Evolutionary conservation across 2,329 filamentous ascomycete species (phyloP), one percentile per base, ranked within the genome.

Genomic region (Cytospora schulzeri): DNA sequence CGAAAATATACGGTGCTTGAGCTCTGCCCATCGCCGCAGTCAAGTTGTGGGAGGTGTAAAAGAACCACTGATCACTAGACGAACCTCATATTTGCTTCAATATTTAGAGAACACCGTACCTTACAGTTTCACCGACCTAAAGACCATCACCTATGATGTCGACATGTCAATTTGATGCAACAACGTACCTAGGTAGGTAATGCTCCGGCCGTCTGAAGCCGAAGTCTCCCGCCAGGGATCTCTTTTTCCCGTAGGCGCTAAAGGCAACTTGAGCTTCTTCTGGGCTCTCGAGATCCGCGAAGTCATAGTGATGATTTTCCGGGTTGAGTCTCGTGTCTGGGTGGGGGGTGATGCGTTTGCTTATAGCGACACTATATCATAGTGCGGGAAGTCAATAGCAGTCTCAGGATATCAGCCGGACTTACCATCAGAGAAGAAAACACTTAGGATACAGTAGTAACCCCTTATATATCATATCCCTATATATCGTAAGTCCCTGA

Each of bases 251-350:
- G 70, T 15, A 85, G 66, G 75, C 75, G 9, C 77, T 70, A 64
- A 85, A 78, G 26, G 85, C 87, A 12, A 74, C 74, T 38, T 80
- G 73, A 0, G 85, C 85, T 67, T 88, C 83, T 60, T 86, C 81
- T 0, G 76, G 72, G 7, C 79, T 84, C 56, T 76, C 77, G 63
- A 90, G 82, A 69, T 90, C 86, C n/a, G 90, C 84, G 65, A 89
- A 90, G 69, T 85, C 85, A 73, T 86, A 89, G 74, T 89, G 83
- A 70, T 86, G 81, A 67, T 85, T 82, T 33, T 84, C 85, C 0
- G 79, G 76, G 50, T 79, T 77, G n/a, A 77, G 73, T 29, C 76
- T 78, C 64, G 80, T 88, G 70, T 75, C 85, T 70, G 77, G 86
- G 72, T 80, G 87, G 67, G 81, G 85, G 55, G 81, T 88, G 78